Base-by-base conservation (phyloP, 1,284 basidiomycete species). In the Puccinia coronata region DNA sequence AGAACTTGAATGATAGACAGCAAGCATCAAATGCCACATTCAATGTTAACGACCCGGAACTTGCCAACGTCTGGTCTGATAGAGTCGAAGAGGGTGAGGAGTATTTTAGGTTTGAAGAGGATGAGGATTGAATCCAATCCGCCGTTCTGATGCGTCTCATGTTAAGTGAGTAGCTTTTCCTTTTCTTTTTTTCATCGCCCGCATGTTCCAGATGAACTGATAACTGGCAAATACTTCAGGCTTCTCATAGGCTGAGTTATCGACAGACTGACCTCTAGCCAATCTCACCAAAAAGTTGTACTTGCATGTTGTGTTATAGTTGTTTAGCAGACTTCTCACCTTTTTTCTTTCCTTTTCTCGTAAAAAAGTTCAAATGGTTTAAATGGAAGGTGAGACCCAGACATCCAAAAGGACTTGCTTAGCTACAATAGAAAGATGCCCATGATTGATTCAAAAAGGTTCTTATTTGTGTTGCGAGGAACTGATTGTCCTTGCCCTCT, bases 1-100 rank as follows among this genome's bases (percentile, higher is more conserved):
- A 71, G 49, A 39, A 61, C n/a, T 47, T n/a, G 34, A 23, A 20
- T 57, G 20, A 69, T 36, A 11, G 51, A 11, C 36, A 25, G 28
- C 47, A 71, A 59, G 28, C 57, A 77, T 65, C 53, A 43, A 41
- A 59, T 57, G 2, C 53, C 16, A 23, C 41, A n/a, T 59, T 71
- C 23, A 55, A 23, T 71, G 25, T 53, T 16, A 57, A 61, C 31
- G 41, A 80, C 61, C 77, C 65, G 28, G 65, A 59, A 41, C 77
- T 80, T 34, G 41, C 51, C 16, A 80, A 80, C 53, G 77, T 80
- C 18, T 80, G 77, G 77, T 80, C 77, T 20, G 77, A 80, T 80
- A 39, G 57, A 43, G 55, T 80, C 23, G 77, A 80, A 18, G 77
- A 80, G 39, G 69, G 41, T n/a, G 34, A 70, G 14, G 67, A 71